Percentiles rank a stretch among this genome's conserved stretches.
These are phyloP conservation scores for Fusarium sp. DNA, from an alignment of 2,329 filamentous ascomycete genomes.

Conservation along the genomic window DNA sequence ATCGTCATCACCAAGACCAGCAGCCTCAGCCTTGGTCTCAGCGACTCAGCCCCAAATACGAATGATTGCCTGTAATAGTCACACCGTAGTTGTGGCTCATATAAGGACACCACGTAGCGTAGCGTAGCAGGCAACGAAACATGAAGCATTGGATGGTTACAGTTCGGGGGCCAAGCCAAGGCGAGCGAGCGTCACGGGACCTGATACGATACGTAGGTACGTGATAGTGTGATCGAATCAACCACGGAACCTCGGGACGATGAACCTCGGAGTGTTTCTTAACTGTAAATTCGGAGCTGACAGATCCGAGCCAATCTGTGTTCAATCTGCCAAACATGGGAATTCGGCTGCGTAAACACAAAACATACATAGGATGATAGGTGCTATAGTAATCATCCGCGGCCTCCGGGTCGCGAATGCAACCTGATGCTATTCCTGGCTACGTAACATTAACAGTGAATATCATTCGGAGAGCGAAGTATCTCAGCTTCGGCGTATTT, in stretches of 20 bases:
- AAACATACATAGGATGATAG: constrained; percentile 1
- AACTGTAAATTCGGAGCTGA: constrained; percentile 11
- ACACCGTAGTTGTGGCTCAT: constrained; percentile 1
- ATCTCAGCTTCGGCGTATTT: constrained; percentile 9
- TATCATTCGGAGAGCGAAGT: neutral
- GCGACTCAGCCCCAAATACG: constrained; percentile 22
- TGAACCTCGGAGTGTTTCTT: neutral
- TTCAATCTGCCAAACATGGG: neutral
- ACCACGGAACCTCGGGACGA: neutral
- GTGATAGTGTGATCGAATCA: neutral
- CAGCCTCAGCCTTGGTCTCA: constrained; percentile 2
- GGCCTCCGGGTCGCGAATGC: constrained; percentile 17
- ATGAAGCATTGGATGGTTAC: constrained; percentile 16
- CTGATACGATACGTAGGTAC: neutral
- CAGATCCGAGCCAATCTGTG: constrained; percentile 28
- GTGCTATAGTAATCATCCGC: neutral
- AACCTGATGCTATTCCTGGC: constrained; percentile 35
- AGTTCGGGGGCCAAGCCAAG: constrained; percentile 19
- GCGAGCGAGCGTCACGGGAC: constrained; percentile 21
- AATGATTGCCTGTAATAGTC: constrained; percentile 3
- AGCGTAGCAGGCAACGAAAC: constrained; percentile 13
- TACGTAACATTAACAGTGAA: neutral
- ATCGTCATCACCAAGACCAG: constrained; percentile 11
- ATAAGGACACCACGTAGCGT: neutral
- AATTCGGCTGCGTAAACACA: neutral